Evolutionary conservation across 345 rosid species (phyloP).

Genomic region (Ceriops zippeliana): DNA sequence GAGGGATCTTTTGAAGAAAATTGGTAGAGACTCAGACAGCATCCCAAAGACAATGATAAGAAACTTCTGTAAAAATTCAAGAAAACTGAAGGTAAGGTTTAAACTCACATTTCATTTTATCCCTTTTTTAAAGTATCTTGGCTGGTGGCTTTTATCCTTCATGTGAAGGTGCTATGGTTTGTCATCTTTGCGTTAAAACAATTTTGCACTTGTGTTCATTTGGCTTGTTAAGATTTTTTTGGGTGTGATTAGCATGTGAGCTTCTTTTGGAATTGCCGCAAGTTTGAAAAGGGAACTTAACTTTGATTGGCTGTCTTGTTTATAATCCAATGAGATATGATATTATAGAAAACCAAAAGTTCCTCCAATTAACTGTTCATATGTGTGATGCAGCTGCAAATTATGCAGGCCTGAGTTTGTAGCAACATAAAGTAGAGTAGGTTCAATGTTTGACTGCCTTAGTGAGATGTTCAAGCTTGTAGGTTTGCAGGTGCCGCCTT

Average conservation of each 20-base stretch:
- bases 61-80: slow-evolving; percentile 81
- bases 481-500: slow-evolving; percentile 76
- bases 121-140: background rate
- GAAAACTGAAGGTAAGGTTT: slow-evolving; percentile 74
- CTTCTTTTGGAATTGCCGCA: no score
- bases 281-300: no score
- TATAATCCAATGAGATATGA: background rate
- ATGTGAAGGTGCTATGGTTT: background rate
- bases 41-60: slow-evolving; percentile 62
- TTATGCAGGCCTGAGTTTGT: background rate
- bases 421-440: background rate
- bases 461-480: slow-evolving; percentile 18
- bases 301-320: no score
- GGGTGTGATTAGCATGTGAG: no score
- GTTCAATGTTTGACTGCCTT: background rate
- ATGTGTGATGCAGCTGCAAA: background rate
- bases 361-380: background rate
- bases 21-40: slow-evolving; percentile 67
- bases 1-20: slow-evolving; percentile 56
- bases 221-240: background rate
- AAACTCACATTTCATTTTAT: background rate
- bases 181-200: no score
- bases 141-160: slow-evolving; percentile 1
- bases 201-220: background rate
- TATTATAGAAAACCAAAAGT: background rate